These are phyloP conservation scores for Fusarium sp. DNA, from an alignment of 2,329 filamentous ascomycete species.

Conservation along the genomic window DNA sequence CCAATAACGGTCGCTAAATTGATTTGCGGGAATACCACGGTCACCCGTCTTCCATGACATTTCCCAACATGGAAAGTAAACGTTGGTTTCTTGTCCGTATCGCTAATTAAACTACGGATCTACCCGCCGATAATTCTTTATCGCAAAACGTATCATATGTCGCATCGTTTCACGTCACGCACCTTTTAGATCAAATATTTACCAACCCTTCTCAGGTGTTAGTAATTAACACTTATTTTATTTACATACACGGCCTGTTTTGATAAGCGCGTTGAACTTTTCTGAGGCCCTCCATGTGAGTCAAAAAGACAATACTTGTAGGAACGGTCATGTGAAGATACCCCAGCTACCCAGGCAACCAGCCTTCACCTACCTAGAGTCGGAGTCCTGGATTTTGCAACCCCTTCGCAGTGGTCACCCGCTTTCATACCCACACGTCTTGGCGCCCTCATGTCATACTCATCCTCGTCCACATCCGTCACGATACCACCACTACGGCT, in stretches of 20 bases:
- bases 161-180: slow-evolving; percentile 13
- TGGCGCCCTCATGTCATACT: slow-evolving; percentile 28
- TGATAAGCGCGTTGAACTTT: slow-evolving; percentile 22
- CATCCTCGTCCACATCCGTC: slow-evolving; percentile 26
- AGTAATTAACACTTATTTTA: slow-evolving; percentile 8
- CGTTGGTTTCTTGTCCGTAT: slow-evolving; percentile 10
- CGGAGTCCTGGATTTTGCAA: slow-evolving; percentile 21
- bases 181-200: slow-evolving; percentile 1
- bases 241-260: slow-evolving; percentile 28
- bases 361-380: slow-evolving; percentile 7
- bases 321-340: slow-evolving; percentile 35
- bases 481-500: slow-evolving; percentile 34
- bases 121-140: slow-evolving; percentile 35
- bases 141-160: slow-evolving; percentile 12
- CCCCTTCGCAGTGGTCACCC: slow-evolving; percentile 39
- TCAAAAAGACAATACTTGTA: slow-evolving; percentile 27
- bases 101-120: slow-evolving; percentile 40
- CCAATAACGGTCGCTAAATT: slow-evolving; percentile 36
- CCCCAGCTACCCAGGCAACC: slow-evolving; percentile 26
- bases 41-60: slow-evolving; percentile 26
- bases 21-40: slow-evolving; percentile 27
- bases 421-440: slow-evolving; percentile 29
- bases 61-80: slow-evolving; percentile 41
- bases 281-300: slow-evolving; percentile 40
- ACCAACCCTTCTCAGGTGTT: background rate